phyloP scores from a whole-genome alignment of 139 green algal genomes.

The Chlamydomonas applanata region DNA sequence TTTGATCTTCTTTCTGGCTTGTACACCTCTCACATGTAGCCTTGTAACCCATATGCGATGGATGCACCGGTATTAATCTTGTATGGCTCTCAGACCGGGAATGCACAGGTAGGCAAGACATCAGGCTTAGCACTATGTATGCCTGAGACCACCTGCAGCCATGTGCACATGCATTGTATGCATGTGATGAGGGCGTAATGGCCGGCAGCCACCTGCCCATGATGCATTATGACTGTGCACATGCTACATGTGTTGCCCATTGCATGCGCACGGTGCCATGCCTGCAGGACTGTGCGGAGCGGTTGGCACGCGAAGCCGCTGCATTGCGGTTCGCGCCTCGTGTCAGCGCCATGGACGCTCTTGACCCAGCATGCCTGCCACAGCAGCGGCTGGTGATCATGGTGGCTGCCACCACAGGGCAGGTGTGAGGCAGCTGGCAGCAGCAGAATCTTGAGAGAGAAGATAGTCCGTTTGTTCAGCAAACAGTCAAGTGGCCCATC shows the following conservation, averaged over 20 bases:
- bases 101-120: constrained; percentile 63
- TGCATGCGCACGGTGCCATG: background rate
- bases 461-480: too few species aligned
- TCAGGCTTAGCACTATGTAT: background rate
- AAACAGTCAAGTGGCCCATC: too few species aligned
- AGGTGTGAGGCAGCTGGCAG: constrained; percentile 34
- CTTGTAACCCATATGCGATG: too few species aligned
- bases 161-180: too few species aligned
- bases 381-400: constrained; percentile 63
- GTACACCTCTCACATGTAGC: too few species aligned
- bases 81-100: constrained; percentile 88
- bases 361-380: constrained; percentile 58
- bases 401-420: constrained; percentile 82
- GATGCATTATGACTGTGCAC: too few species aligned
- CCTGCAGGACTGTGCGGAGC: constrained; percentile 87
- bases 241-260: too few species aligned
- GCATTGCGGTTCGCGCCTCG: constrained; percentile 40
- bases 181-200: too few species aligned
- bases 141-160: too few species aligned
- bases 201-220: too few species aligned
- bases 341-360: constrained; percentile 75
- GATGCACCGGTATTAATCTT: constrained; percentile 67
- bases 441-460: too few species aligned
- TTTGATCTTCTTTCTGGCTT: too few species aligned
- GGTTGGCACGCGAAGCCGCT: constrained; percentile 69